These are phyloP conservation scores for Coemansia sp. DNA, from an alignment of 192 early-diverging fungal species.

Conservation along the genomic window DNA sequence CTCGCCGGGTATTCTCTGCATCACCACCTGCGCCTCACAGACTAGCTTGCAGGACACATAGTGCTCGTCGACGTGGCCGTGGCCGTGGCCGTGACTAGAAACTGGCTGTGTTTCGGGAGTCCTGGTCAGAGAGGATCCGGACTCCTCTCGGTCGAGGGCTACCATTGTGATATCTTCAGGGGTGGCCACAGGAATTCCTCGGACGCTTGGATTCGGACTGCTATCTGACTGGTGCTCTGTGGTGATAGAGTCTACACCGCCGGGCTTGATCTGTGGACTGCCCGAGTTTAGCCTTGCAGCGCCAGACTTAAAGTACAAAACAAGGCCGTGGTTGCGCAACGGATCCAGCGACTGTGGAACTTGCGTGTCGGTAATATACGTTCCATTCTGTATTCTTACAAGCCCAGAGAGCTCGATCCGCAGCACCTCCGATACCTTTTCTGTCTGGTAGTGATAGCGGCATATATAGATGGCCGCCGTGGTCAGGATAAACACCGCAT, in stretches of 20 bases:
- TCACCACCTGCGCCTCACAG: constrained; percentile 39
- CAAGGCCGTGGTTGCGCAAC: constrained; percentile 27
- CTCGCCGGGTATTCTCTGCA: constrained; percentile 18
- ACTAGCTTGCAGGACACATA: constrained; percentile 36
- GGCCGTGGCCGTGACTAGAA: too few species aligned
- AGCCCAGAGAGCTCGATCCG: constrained; percentile 58
- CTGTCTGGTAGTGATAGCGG: constrained; percentile 62
- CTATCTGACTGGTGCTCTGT: background rate
- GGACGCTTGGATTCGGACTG: background rate
- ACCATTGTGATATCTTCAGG: too few species aligned
- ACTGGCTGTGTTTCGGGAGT: too few species aligned
- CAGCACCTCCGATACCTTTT: constrained; percentile 64
- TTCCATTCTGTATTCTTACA: constrained; percentile 56
- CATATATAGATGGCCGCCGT: constrained; percentile 65
- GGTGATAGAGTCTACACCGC: background rate
- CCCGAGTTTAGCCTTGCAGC: constrained; percentile 17
- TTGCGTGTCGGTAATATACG: constrained; percentile 35
- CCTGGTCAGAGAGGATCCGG: background rate
- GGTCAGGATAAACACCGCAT: constrained; percentile 65
- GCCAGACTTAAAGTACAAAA: constrained; percentile 21
- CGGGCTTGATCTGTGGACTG: constrained; percentile 7
- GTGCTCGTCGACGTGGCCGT: background rate
- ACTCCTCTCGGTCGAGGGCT: background rate
- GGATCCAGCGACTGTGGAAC: constrained; percentile 40
- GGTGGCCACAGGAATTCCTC: background rate